phyloP scores from a whole-genome alignment of 176 grass and related monocot species.

The Poa annua region DNA sequence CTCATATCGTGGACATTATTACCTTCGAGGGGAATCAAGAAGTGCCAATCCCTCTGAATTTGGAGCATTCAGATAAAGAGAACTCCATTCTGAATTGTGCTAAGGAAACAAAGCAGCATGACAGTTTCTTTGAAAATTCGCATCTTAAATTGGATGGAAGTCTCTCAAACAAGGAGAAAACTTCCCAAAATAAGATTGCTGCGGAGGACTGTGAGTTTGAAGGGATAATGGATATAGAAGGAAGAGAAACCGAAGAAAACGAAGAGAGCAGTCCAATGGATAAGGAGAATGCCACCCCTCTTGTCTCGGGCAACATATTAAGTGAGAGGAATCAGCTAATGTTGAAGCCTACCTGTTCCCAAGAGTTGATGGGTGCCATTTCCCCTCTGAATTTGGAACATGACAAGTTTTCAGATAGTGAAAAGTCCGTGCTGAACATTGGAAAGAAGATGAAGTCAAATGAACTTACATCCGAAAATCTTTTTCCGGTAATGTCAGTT shows the following conservation, averaged over 20 bases:
- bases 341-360: slow-evolving; percentile 46
- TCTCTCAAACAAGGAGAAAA: slow-evolving; percentile 46
- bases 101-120: slow-evolving; percentile 8
- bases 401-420: slow-evolving; percentile 40
- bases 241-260: slow-evolving; percentile 46
- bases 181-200: slow-evolving; percentile 16
- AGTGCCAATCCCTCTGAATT: slow-evolving; percentile 28
- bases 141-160: slow-evolving; percentile 39
- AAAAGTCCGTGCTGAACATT: slow-evolving; percentile 36
- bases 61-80: slow-evolving; percentile 35
- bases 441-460: slow-evolving; percentile 32
- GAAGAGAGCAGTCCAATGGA: slow-evolving; percentile 50
- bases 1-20: slow-evolving; percentile 33
- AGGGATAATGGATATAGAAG: slow-evolving; percentile 41
- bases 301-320: slow-evolving; percentile 45
- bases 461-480: slow-evolving; percentile 29
- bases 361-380: slow-evolving; percentile 54
- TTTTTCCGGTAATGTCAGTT: slow-evolving; percentile 4
- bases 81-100: slow-evolving; percentile 23
- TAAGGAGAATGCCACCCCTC: slow-evolving; percentile 61
- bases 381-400: slow-evolving; percentile 54
- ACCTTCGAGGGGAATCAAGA: slow-evolving; percentile 45
- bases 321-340: slow-evolving; percentile 44
- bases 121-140: slow-evolving; percentile 11
- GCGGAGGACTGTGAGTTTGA: slow-evolving; percentile 21